Evolutionary conservation across 1,139 yeast species (phyloP).

Genomic region (Cylindricascospora bacillispora): DNA sequence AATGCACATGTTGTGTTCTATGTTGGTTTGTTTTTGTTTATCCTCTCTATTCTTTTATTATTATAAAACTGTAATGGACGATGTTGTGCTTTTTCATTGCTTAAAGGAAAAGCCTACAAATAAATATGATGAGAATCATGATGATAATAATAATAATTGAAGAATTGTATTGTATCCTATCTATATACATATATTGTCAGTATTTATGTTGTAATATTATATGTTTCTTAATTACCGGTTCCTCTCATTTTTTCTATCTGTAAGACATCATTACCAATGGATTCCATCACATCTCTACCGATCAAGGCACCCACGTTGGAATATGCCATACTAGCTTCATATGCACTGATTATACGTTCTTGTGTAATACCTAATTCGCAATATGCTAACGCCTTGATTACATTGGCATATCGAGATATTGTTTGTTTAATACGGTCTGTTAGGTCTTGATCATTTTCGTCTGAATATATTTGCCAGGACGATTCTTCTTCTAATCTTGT

Average conservation of each 20-base stretch:
- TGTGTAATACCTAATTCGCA: constrained; percentile 84
- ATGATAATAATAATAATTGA: too few relatives aligned
- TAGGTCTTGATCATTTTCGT: constrained; percentile 61
- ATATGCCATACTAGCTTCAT: constrained; percentile 79
- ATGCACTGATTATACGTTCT: constrained; percentile 63
- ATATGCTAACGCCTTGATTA: constrained; percentile 64
- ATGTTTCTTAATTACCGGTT: too few relatives aligned
- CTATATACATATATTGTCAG: too few relatives aligned
- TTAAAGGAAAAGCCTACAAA: too few relatives aligned
- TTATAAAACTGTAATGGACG: too few relatives aligned
- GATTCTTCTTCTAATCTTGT: constrained; percentile 89
- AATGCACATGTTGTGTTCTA: too few relatives aligned
- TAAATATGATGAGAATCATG: too few relatives aligned
- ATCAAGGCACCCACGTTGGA: constrained; percentile 62
- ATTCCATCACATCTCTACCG: constrained; percentile 61
- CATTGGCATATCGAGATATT: constrained; percentile 76
- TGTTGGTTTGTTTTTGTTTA: too few relatives aligned
- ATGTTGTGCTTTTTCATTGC: too few relatives aligned
- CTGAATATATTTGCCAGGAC: constrained; percentile 91
- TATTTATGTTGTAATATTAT: too few relatives aligned
- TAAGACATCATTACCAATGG: constrained; percentile 63
- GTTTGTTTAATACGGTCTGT: constrained; percentile 50
- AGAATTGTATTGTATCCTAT: too few relatives aligned
- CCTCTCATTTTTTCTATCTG: constrained; percentile 67
- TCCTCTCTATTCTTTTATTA: too few relatives aligned